phyloP scores from a whole-genome alignment of 495 filamentous ascomycete genomes.

The Schizothecium vesticola region DNA sequence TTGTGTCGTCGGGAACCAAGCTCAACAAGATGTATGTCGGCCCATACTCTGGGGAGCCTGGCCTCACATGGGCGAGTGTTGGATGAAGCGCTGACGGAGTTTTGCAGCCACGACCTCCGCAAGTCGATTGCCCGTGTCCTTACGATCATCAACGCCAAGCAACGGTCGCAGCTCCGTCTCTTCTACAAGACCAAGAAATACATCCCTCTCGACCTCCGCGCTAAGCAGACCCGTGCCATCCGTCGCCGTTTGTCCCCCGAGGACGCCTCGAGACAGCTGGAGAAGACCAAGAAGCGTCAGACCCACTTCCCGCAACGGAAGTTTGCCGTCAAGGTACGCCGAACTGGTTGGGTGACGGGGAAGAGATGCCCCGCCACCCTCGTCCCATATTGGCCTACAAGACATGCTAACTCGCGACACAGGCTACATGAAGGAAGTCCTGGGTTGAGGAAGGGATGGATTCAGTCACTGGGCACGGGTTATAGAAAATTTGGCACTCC shows the following conservation, averaged over 20 bases:
- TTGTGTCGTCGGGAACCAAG: slow-evolving; percentile 86
- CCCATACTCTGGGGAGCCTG: not conserved
- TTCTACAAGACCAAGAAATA: slow-evolving; percentile 99
- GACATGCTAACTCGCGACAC: slow-evolving; percentile 20
- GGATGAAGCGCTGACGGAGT: not conserved
- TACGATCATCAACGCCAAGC: slow-evolving; percentile 98
- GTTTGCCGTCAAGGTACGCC: slow-evolving; percentile 89
- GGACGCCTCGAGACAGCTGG: slow-evolving; percentile 72
- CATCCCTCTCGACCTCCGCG: slow-evolving; percentile 90
- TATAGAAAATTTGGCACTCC: slow-evolving; percentile 32
- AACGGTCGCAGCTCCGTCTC: slow-evolving; percentile 91
- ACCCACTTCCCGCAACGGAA: slow-evolving; percentile 97
- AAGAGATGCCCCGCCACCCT: not conserved
- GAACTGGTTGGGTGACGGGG: not conserved
- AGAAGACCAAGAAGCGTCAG: slow-evolving; percentile 89
- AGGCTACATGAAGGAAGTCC: slow-evolving; percentile 25
- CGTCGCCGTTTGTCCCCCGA: slow-evolving; percentile 84
- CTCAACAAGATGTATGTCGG: slow-evolving; percentile 89
- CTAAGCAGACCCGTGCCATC: slow-evolving; percentile 95
- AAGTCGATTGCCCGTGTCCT: slow-evolving; percentile 98
- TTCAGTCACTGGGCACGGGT: slow-evolving; percentile 33
- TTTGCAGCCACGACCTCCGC: slow-evolving; percentile 89
- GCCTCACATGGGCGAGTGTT: not conserved
- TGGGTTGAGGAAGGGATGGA: slow-evolving; percentile 28
- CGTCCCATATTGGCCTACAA: not conserved